Percentiles rank a stretch among this genome's conserved stretches.
These are phyloP conservation scores for Fereydounia khargensis DNA, from an alignment of 1,284 basidiomycete genomes.

Conservation along the genomic window DNA sequence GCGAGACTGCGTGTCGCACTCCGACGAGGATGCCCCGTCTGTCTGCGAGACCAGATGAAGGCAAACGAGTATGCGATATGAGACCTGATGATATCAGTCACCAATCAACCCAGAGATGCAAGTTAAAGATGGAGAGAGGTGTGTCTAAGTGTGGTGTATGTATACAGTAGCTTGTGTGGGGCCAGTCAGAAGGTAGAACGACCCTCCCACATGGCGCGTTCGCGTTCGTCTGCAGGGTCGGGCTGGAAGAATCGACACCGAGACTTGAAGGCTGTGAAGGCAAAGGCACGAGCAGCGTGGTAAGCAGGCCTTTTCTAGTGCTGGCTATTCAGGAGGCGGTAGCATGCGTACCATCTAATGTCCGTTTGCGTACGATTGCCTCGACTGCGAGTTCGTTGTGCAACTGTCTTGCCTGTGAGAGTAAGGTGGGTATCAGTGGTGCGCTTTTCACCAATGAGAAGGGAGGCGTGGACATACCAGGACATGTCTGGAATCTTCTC, in stretches of 20 bases:
- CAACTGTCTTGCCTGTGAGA: constrained; percentile 19
- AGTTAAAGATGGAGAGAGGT: too few relatives aligned
- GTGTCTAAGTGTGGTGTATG: too few relatives aligned
- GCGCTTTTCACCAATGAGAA: not conserved
- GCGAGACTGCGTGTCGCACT: constrained; percentile 12
- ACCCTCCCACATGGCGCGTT: constrained; percentile 38
- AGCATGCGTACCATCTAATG: constrained; percentile 35
- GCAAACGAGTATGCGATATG: not conserved
- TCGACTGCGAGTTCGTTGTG: constrained; percentile 50
- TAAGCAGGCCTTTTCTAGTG: too few relatives aligned
- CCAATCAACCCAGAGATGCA: too few relatives aligned
- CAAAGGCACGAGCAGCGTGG: not conserved
- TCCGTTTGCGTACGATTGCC: constrained; percentile 39
- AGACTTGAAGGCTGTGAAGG: constrained; percentile 32
- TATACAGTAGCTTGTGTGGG: constrained; percentile 11
- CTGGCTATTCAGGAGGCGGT: too few relatives aligned
- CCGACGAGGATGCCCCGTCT: constrained; percentile 21
- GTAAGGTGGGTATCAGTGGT: not conserved
- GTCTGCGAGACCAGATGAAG: constrained; percentile 10
- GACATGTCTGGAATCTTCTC: constrained; percentile 6
- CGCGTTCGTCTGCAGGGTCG: constrained; percentile 20
- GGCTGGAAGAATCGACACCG: constrained; percentile 40
- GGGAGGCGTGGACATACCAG: not conserved
- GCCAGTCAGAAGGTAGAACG: too few relatives aligned
- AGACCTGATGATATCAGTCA: too few relatives aligned